phyloP scores from a whole-genome alignment of 2,329 filamentous ascomycete genomes.

The Penicillium sp. region DNA sequence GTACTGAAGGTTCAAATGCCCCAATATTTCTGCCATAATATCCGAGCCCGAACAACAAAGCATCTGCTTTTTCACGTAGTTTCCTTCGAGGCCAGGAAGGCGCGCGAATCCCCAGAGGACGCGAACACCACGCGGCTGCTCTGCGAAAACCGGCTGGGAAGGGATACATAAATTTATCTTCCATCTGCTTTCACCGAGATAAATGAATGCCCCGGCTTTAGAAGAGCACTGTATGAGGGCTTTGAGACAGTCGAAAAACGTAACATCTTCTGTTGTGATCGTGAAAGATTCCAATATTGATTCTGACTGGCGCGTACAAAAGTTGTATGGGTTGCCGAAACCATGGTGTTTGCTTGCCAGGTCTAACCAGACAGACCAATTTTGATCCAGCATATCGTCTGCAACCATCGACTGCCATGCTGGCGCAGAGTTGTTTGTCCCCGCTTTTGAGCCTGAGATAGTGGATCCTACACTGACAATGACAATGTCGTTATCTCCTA shows the following conservation, averaged over 20 bases:
- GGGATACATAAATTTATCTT: conserved; percentile 42
- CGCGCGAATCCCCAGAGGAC: conserved; percentile 45
- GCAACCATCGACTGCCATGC: neutral
- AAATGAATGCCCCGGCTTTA: conserved; percentile 38
- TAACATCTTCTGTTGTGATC: conserved; percentile 36
- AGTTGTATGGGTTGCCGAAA: conserved; percentile 43
- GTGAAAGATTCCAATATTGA: conserved; percentile 45
- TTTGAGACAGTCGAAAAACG: conserved; percentile 28
- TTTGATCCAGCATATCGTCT: conserved; percentile 24
- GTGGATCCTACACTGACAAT: conserved; percentile 13
- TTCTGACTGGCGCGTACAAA: conserved; percentile 36
- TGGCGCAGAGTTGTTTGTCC: conserved; percentile 6
- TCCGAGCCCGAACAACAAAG: conserved; percentile 41
- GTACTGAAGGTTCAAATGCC: neutral
- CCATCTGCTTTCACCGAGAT: conserved; percentile 43
- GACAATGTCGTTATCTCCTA: conserved; percentile 5
- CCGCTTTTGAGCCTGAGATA: conserved; percentile 11
- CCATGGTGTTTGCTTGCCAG: conserved; percentile 36
- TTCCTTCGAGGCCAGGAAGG: conserved; percentile 35
- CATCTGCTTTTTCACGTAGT: conserved; percentile 44
- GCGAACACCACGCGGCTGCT: conserved; percentile 33
- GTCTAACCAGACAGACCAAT: conserved; percentile 45
- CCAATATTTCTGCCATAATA: conserved; percentile 19
- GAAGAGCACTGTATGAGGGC: conserved; percentile 16
- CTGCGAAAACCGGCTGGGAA: conserved; percentile 43